Evolutionary conservation across 805 yeast species (phyloP), one percentile per base, ranked within the genome.

Genomic region (Barnettozyma wickerhamii): DNA sequence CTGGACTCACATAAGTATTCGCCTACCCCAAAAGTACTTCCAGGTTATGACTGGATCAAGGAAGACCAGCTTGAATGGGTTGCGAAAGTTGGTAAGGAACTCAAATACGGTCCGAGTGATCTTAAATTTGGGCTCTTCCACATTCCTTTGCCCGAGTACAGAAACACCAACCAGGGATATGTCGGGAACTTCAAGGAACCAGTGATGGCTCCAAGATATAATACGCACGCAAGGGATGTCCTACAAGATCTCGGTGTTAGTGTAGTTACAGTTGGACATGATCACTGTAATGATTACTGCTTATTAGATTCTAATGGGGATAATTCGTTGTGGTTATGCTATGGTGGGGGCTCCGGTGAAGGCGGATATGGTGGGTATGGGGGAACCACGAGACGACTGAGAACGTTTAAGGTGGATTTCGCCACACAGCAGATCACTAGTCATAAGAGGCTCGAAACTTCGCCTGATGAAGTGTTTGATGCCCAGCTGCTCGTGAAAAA

Each of bases 331-430:
- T 87, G 95, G 95, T 65, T 93, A 26, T 93, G 99, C 56, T 89
- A 88, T 57, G 99, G 96, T 4, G 99, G 99, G 19, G 95, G 81
- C 1, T 72, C 76, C 5, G 99, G 98, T 13, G 95, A 87, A 63
- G 99, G 98, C 30, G 98, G 96, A 0, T 93, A 93, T 58, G 97
- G 84, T 7, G 97, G 97, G 0, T 88, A 89, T 53, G 91, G 89
- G 2, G 91, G 90, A 2, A 86, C 83, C 24, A 69, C 82, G n/a
- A 75, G 99, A 52, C 72, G 97, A 41, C 55, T 88, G 33, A 69
- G 99, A 36, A 52, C 82, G 0, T 91, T 71, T 57, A 88, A 84
- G 31, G 52, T 90, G 10, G 81, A 88, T 56, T 56, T 75, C 2
- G 53, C 60, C 7, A 56, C 59, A 1, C 70, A 72, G 2, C 64